Base-by-base conservation (phyloP, 2,329 filamentous ascomycete genomes). In the Teratosphaeria epicoccoides region DNA sequence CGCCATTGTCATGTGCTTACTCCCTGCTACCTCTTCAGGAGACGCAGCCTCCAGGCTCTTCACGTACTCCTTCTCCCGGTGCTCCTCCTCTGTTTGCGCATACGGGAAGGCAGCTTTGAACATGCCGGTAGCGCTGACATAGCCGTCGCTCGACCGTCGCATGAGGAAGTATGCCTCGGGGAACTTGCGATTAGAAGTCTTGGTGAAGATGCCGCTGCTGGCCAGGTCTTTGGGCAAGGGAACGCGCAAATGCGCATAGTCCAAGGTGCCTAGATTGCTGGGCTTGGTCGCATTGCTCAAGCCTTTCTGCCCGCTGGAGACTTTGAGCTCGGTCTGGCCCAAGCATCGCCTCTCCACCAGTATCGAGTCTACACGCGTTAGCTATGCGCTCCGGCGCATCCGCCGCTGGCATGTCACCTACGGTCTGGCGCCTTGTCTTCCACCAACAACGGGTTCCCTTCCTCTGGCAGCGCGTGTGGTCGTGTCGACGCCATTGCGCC, bases 161-260 rank as follows among this genome's bases (percentile, higher is more conserved):
- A 98, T 98, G 61, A 98, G 74, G 70, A 97, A 98, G 72, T 98
- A 98, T 60, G 88, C 93, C 68, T 88, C 88, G 4, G 93, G 91
- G 54, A 75, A 79, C 57, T 75, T 70, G 55, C 75, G 69, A 50
- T 77, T 73, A 9, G 72, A 69, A 66, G 83, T 83, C 54, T 83
- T 84, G 64, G 87, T 85, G 75, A 97, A 97, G 63, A 98, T 94
- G 65, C 93, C 93, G 5, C 90, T 95, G 24, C 78, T 79, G 55
- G 83, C 81, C 60, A 97, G 84, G 58, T 93, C 89, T 70, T 90
- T 93, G 47, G 93, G 93, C 46, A 98, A 74, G 12, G 93, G 91
- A 55, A 90, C 91, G 65, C 91, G 86, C 47, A 98, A 78, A 68
- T 98, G 93, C 58, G 90, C 91, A 70, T 98, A 98, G 71, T 97